Conservation (phyloP, 495 filamentous ascomycete genomes). For the Penicillium tannophilum region DNA sequence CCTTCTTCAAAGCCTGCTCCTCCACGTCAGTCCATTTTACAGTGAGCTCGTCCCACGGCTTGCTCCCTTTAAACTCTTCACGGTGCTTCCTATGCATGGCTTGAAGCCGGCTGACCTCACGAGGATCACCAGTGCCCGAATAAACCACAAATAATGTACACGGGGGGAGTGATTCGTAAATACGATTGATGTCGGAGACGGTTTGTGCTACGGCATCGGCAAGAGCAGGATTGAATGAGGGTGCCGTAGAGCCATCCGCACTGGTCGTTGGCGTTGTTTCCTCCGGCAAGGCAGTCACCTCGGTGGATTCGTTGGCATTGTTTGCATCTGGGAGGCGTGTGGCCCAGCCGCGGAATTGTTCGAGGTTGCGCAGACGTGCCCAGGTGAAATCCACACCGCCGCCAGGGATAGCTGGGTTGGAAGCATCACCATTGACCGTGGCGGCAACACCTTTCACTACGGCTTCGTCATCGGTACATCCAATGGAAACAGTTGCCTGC, state of each 20-base stretch:
- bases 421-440: constrained; percentile 68
- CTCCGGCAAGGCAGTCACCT: constrained; percentile 30
- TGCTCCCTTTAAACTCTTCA: constrained; percentile 69
- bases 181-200: constrained; percentile 60
- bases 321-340: constrained; percentile 55
- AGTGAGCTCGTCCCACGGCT: constrained; percentile 84
- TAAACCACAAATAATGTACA: constrained; percentile 90
- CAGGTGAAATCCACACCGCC: constrained; percentile 86
- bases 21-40: constrained; percentile 92
- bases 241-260: constrained; percentile 2
- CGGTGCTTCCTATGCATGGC: constrained; percentile 71
- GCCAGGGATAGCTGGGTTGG: constrained; percentile 60
- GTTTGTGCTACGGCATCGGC: constrained; percentile 49
- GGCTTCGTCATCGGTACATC: constrained; percentile 72
- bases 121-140: constrained; percentile 84
- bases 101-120: constrained; percentile 73
- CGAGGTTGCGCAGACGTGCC: constrained; percentile 84
- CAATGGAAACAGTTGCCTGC: constrained; percentile 69
- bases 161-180: constrained; percentile 75
- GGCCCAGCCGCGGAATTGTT: constrained; percentile 81
- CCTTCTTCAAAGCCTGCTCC: constrained; percentile 74
- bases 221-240: constrained; percentile 30
- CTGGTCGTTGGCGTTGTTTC: constrained; percentile 24
- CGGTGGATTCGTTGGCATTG: constrained; percentile 53
- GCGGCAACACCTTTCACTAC: constrained; percentile 70